These are phyloP conservation scores for Zymoseptoria ardabiliae DNA, from an alignment of 2,329 filamentous ascomycete genomes.

Conservation along the genomic window DNA sequence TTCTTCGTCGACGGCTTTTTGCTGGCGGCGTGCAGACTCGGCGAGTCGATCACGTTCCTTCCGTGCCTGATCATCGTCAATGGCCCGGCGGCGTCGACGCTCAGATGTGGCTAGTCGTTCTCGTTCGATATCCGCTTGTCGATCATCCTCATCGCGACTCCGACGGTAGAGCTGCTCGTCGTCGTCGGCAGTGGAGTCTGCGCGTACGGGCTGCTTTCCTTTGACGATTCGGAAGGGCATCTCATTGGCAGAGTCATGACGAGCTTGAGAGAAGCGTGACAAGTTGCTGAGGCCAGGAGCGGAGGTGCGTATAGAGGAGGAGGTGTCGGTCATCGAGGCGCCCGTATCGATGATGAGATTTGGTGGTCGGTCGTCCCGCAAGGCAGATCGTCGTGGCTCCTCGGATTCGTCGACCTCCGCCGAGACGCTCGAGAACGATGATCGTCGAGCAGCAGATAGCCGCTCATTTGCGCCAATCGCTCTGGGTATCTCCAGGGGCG, in stretches of 20 bases:
- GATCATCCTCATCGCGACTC: background rate
- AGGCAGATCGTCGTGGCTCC: background rate
- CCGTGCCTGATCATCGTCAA: slow-evolving; percentile 10
- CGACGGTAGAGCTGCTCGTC: background rate
- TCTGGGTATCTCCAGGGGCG: slow-evolving; percentile 16
- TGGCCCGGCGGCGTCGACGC: background rate
- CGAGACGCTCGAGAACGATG: slow-evolving; percentile 10
- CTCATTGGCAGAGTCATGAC: slow-evolving; percentile 13
- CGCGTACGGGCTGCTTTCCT: background rate
- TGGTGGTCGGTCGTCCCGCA: slow-evolving; percentile 1
- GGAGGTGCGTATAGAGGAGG: slow-evolving; percentile 4
- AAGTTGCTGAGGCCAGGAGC: slow-evolving; percentile 18
- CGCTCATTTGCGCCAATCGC: slow-evolving; percentile 13
- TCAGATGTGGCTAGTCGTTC: background rate
- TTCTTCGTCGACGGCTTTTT: slow-evolving; percentile 4
- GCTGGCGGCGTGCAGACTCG: slow-evolving; percentile 11
- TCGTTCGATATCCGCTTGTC: background rate
- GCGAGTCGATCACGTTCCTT: slow-evolving; percentile 7
- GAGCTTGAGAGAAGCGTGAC: slow-evolving; percentile 7
- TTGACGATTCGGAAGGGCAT: background rate
- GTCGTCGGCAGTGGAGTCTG: background rate
- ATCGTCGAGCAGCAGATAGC: slow-evolving; percentile 6
- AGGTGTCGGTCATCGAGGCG: background rate
- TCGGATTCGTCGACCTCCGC: slow-evolving; percentile 14
- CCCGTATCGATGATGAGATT: slow-evolving; percentile 9